These are phyloP conservation scores for Pyrus communis DNA, from an alignment of 306 rosid species.

Conservation along the genomic window DNA sequence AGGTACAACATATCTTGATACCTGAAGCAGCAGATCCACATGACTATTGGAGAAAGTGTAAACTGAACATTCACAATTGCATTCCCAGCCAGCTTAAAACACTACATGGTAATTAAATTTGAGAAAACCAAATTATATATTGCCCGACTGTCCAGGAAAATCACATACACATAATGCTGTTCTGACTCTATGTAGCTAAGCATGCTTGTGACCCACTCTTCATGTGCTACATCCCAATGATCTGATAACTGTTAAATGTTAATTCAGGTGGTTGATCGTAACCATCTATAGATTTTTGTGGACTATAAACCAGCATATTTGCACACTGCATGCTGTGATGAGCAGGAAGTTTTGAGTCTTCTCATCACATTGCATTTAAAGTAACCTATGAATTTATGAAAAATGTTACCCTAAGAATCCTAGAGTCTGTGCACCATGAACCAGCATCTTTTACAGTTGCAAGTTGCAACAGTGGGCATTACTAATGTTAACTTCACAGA, in stretches of 20 bases:
- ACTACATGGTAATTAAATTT: slow-evolving; percentile 53
- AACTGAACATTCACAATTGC: slow-evolving; percentile 51
- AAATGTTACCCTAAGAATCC: background rate
- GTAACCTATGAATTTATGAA: background rate
- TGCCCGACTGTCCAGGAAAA: background rate
- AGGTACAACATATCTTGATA: slow-evolving; percentile 86
- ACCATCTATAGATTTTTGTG: background rate
- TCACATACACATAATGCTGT: background rate
- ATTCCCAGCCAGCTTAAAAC: slow-evolving; percentile 41
- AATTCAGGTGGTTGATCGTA: background rate
- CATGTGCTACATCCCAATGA: background rate
- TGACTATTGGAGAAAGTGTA: slow-evolving; percentile 69
- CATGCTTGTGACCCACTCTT: background rate
- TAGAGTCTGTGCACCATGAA: background rate
- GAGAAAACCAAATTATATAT: background rate
- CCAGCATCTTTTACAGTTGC: background rate
- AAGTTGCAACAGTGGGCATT: background rate
- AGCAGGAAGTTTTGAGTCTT: background rate
- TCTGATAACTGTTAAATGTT: background rate
- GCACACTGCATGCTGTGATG: background rate
- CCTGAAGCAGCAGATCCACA: slow-evolving; percentile 61
- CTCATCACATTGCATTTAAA: background rate
- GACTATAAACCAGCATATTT: background rate
- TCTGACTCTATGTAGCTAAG: background rate
- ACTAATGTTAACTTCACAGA: background rate